These are phyloP conservation scores for Sporobolomyces roseus DNA, from an alignment of 768 basidiomycete genomes.

Conservation along the genomic window DNA sequence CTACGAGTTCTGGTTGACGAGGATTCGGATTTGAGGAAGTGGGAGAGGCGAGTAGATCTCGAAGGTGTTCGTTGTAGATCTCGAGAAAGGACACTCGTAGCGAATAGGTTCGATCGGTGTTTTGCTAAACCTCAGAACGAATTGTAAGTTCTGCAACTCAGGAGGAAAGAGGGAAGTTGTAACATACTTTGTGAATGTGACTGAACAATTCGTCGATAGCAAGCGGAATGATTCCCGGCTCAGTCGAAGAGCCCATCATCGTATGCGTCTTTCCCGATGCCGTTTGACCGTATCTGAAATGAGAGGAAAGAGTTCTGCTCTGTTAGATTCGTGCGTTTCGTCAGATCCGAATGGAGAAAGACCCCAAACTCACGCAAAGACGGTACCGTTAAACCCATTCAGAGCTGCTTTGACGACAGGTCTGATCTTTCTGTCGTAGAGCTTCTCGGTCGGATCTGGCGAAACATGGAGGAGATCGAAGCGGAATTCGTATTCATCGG, in stretches of 20 bases:
- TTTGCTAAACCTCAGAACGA: constrained; percentile 48
- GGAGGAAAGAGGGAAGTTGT: background rate
- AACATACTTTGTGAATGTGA: constrained; percentile 59
- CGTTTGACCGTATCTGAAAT: constrained; percentile 61
- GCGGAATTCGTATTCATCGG: constrained; percentile 36
- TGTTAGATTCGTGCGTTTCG: background rate
- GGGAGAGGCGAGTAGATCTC: constrained; percentile 45
- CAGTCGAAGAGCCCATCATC: constrained; percentile 59
- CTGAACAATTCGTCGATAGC: constrained; percentile 88
- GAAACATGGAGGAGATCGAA: constrained; percentile 42
- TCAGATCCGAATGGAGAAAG: constrained; percentile 47
- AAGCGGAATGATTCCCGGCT: constrained; percentile 91
- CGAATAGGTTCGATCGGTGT: constrained; percentile 80
- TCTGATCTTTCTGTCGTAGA: constrained; percentile 41
- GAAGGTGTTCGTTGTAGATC: constrained; percentile 71
- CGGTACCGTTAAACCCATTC: constrained; percentile 93
- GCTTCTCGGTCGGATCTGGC: constrained; percentile 34
- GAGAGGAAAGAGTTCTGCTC: background rate
- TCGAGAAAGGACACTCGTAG: constrained; percentile 93
- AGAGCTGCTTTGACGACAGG: constrained; percentile 63
- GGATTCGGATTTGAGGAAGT: background rate
- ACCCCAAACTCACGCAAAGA: constrained; percentile 61
- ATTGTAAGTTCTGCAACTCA: background rate
- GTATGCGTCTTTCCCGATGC: constrained; percentile 73
- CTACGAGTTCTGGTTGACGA: constrained; percentile 56